These are phyloP conservation scores for Amniculicola lignicola DNA, from an alignment of 495 filamentous ascomycete species.

Conservation along the genomic window DNA sequence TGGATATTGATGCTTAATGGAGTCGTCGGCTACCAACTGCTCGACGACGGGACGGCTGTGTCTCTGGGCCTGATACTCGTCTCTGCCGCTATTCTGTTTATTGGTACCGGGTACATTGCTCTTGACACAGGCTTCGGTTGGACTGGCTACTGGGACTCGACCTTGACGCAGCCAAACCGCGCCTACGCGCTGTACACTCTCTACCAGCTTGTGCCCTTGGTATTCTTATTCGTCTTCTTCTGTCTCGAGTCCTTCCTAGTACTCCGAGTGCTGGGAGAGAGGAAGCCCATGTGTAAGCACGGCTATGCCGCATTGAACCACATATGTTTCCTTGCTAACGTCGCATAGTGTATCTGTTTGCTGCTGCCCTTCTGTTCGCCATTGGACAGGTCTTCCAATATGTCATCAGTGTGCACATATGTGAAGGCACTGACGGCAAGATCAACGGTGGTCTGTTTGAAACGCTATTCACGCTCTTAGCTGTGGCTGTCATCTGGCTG, in stretches of 20 bases:
- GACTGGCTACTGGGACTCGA: constrained; percentile 70
- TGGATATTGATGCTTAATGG: constrained; percentile 95
- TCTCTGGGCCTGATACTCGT: constrained; percentile 71
- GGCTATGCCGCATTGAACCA: neutral
- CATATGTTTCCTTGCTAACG: constrained; percentile 31
- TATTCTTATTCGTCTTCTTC: constrained; percentile 84
- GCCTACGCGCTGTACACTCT: constrained; percentile 88
- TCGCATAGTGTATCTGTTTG: constrained; percentile 64
- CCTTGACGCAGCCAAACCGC: constrained; percentile 50
- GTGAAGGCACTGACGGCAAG: constrained; percentile 71
- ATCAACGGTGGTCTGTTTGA: constrained; percentile 94
- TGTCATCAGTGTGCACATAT: constrained; percentile 86
- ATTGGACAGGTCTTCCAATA: constrained; percentile 95
- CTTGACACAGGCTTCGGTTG: constrained; percentile 88
- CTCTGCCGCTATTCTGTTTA: constrained; percentile 69
- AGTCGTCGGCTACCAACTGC: constrained; percentile 84
- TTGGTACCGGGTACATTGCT: constrained; percentile 93
- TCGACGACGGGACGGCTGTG: constrained; percentile 87
- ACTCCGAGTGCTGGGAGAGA: constrained; percentile 77
- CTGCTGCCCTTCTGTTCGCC: constrained; percentile 76
- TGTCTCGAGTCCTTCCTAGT: constrained; percentile 79
- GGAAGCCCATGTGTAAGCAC: constrained; percentile 71
- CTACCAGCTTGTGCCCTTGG: constrained; percentile 83
- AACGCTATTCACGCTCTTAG: constrained; percentile 82
- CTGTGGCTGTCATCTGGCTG: constrained; percentile 79